A percentile compares a stretch with the other conserved stretches of the same genome.
phyloP scores from a whole-genome alignment of 2,329 filamentous ascomycete genomes.

The Diaporthe citrichinensis region DNA sequence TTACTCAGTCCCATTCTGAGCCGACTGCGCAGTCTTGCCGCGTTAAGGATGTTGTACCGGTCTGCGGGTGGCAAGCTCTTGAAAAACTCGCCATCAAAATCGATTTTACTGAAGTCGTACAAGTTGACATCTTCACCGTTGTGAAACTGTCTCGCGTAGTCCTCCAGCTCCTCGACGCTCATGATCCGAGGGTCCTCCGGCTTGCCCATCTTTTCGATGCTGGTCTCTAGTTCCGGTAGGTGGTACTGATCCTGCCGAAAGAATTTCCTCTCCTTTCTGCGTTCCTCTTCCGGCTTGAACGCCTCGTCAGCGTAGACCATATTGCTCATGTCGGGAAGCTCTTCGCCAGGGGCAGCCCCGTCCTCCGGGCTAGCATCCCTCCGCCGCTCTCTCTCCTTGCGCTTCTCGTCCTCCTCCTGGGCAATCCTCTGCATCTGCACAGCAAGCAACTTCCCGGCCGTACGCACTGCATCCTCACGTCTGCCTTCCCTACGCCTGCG shows the following conservation, averaged over 20 bases:
- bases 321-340: conserved; percentile 75
- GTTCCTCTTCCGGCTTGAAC: conserved; percentile 83
- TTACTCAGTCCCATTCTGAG: conserved; percentile 97
- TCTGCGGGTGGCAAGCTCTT: conserved; percentile 89
- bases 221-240: conserved; percentile 85
- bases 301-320: conserved; percentile 94
- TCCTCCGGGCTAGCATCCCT: conserved; percentile 58
- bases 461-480: conserved; percentile 91
- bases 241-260: conserved; percentile 96
- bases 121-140: conserved; percentile 90
- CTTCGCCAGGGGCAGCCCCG: conserved; percentile 68
- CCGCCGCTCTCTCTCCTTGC: conserved; percentile 72
- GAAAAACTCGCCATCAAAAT: conserved; percentile 97
- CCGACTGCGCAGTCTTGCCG: conserved; percentile 87
- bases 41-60: conserved; percentile 97
- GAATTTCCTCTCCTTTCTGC: conserved; percentile 81
- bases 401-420: conserved; percentile 84
- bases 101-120: conserved; percentile 98
- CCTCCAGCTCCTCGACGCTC: conserved; percentile 93
- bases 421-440: conserved; percentile 94
- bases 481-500: conserved; percentile 87
- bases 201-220: conserved; percentile 87
- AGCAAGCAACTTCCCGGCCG: conserved; percentile 90
- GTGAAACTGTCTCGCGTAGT: conserved; percentile 93
- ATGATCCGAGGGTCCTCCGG: conserved; percentile 96